Evolutionary conservation across 768 basidiomycete genomes (phyloP).

Genomic region (Omphalotus guepiniiformis): DNA sequence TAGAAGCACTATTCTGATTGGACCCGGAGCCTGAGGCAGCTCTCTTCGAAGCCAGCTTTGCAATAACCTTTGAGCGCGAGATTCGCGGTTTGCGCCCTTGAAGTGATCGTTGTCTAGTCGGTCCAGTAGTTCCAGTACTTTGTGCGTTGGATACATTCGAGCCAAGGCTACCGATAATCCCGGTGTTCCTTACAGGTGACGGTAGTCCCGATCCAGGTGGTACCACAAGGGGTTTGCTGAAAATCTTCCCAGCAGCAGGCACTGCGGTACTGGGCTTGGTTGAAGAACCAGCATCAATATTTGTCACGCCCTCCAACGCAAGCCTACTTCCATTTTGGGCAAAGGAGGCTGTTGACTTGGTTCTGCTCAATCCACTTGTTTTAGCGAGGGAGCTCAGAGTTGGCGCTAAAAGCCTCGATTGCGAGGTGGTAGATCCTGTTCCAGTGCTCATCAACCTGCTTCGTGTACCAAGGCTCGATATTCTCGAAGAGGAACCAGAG

Average conservation of each 20-base stretch:
- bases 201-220: conserved; percentile 31
- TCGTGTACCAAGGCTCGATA: conserved; percentile 24
- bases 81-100: conserved; percentile 67
- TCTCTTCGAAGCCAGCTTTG: conserved; percentile 69
- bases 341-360: background rate
- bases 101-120: conserved; percentile 23
- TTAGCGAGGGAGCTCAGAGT: conserved; percentile 78
- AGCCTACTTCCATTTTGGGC: background rate
- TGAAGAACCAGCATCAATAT: background rate
- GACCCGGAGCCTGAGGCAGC: conserved; percentile 33
- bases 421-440: conserved; percentile 34
- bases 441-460: conserved; percentile 13
- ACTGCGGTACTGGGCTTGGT: conserved; percentile 9
- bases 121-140: conserved; percentile 1
- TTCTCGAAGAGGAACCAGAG: conserved; percentile 36
- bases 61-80: conserved; percentile 78
- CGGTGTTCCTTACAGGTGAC: conserved; percentile 27
- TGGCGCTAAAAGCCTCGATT: conserved; percentile 59
- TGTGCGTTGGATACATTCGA: too few relatives aligned
- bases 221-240: conserved; percentile 46
- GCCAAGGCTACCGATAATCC: conserved; percentile 5
- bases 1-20: too few relatives aligned
- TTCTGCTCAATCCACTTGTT: conserved; percentile 20
- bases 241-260: conserved; percentile 36
- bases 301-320: background rate